These are phyloP conservation scores for Nicotiana obtusifolia DNA, from an alignment of 257 asterid species.

Conservation along the genomic window DNA sequence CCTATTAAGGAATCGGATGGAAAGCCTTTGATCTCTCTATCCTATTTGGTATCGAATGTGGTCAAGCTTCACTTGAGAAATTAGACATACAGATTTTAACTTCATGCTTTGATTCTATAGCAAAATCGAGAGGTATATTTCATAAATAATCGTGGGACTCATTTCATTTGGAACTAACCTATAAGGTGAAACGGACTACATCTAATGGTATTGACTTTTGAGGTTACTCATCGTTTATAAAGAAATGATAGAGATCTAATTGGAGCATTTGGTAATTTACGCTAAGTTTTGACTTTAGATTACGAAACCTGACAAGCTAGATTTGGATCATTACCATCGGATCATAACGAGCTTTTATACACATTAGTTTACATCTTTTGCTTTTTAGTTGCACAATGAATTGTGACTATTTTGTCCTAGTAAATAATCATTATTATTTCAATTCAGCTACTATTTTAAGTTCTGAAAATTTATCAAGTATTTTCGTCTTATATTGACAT, in stretches of 20 bases:
- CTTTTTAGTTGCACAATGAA: no score
- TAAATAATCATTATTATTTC: no score
- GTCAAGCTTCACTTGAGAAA: background rate
- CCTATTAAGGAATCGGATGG: background rate
- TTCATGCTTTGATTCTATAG: background rate
- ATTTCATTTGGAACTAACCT: background rate
- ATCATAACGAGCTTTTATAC: background rate
- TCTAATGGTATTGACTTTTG: background rate
- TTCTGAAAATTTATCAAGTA: no score
- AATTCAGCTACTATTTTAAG: no score
- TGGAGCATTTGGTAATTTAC: background rate
- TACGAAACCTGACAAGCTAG: background rate
- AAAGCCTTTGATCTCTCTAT: background rate
- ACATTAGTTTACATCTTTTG: background rate
- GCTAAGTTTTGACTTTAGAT: background rate
- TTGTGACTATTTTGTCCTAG: no score
- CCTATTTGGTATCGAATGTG: no score
- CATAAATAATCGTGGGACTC: no score
- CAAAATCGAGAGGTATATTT: no score
- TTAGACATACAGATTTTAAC: background rate
- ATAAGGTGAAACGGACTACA: background rate
- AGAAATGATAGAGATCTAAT: background rate
- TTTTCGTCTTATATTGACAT: no score
- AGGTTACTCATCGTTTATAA: background rate
- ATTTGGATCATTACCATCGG: background rate